Evolutionary conservation across 2,329 filamentous ascomycete genomes (phyloP).

Genomic region (Cladosporium cucumerinum): DNA sequence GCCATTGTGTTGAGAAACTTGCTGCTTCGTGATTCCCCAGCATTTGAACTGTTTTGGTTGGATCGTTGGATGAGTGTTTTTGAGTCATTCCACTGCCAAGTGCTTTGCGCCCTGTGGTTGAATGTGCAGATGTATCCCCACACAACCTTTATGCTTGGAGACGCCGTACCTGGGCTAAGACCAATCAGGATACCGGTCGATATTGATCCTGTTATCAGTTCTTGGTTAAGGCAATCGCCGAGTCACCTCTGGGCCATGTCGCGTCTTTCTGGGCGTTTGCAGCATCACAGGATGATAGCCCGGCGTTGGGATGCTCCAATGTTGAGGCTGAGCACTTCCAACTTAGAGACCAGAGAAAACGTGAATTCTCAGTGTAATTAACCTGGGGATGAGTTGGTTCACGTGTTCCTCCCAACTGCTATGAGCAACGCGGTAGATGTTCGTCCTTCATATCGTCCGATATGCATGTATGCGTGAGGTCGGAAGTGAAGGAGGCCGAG

Average conservation of each 20-base stretch:
- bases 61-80: neutral
- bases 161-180: neutral
- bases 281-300: neutral
- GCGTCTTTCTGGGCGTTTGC: neutral
- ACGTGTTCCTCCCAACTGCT: too few relatives aligned
- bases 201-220: neutral
- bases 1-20: conserved; percentile 11
- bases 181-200: neutral
- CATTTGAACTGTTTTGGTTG: neutral
- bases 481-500: too few relatives aligned
- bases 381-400: too few relatives aligned
- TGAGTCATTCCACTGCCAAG: neutral
- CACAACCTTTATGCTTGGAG: neutral
- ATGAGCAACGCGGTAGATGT: too few relatives aligned
- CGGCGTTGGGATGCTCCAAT: too few relatives aligned
- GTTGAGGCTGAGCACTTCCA: too few relatives aligned
- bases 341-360: too few relatives aligned
- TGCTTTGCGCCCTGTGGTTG: neutral
- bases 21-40: neutral
- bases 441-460: too few relatives aligned
- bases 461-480: too few relatives aligned
- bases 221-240: neutral
- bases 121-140: neutral
- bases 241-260: neutral
- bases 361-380: too few relatives aligned